phyloP scores from a whole-genome alignment of 2,329 filamentous ascomycete genomes.

The Penicillium sp. region DNA sequence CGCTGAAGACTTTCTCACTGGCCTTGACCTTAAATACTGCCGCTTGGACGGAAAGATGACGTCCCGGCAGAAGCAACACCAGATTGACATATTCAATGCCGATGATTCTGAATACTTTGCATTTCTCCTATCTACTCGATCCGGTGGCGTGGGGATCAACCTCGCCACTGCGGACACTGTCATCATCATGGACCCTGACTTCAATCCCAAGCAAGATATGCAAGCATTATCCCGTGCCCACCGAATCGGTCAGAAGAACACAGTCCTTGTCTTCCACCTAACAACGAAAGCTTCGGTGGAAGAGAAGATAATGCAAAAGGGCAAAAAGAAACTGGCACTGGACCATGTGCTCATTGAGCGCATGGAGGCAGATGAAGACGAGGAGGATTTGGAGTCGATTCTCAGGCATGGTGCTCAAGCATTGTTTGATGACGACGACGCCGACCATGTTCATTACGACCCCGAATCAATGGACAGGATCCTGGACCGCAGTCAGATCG shows the following conservation, averaged over 20 bases:
- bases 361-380: slow-evolving; percentile 83
- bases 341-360: slow-evolving; percentile 94
- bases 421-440: slow-evolving; percentile 75
- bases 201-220: slow-evolving; percentile 97
- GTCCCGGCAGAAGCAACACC: slow-evolving; percentile 86
- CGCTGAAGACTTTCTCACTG: slow-evolving; percentile 85
- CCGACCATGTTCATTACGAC: slow-evolving; percentile 79
- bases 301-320: slow-evolving; percentile 95
- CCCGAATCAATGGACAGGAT: slow-evolving; percentile 81
- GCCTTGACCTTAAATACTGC: slow-evolving; percentile 72
- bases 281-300: slow-evolving; percentile 89
- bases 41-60: slow-evolving; percentile 85
- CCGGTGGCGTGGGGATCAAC: slow-evolving; percentile 96
- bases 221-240: slow-evolving; percentile 94
- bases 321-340: slow-evolving; percentile 92
- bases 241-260: slow-evolving; percentile 93
- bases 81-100: slow-evolving; percentile 92
- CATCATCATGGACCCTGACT: slow-evolving; percentile 95
- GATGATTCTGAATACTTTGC: slow-evolving; percentile 82
- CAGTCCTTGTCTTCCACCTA: slow-evolving; percentile 92
- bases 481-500: slow-evolving; percentile 81
- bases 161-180: slow-evolving; percentile 96
- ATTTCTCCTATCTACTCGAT: slow-evolving; percentile 90
- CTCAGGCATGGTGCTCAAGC: slow-evolving; percentile 85
- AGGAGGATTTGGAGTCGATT: slow-evolving; percentile 82